These are phyloP conservation scores for Cyclotella atomus DNA, from an alignment of 108 stramenopile species.

Conservation along the genomic window DNA sequence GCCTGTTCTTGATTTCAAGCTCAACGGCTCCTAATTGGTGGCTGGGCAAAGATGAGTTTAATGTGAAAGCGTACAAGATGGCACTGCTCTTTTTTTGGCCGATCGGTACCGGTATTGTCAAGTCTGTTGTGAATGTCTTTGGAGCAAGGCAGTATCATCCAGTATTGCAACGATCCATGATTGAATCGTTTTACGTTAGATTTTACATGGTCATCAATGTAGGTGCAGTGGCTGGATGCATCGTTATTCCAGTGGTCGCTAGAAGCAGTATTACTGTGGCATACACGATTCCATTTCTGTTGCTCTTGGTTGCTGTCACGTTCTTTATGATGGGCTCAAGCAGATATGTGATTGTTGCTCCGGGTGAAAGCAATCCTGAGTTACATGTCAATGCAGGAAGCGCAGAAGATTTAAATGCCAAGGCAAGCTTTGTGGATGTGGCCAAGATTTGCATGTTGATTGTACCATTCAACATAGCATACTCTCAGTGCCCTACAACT, in stretches of 20 bases:
- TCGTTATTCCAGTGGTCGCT: conserved; percentile 42
- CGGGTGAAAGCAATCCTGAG: background rate
- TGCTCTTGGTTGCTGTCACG: conserved; percentile 36
- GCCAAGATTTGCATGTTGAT: conserved; percentile 41
- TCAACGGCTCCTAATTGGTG: conserved; percentile 42
- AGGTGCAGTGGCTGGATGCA: conserved; percentile 51
- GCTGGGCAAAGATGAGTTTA: conserved; percentile 35
- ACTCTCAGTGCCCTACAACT: conserved; percentile 84
- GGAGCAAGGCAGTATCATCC: conserved; percentile 60
- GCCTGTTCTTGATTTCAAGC: conserved; percentile 50
- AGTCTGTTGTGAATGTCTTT: conserved; percentile 52
- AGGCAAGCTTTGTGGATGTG: conserved; percentile 42
- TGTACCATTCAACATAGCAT: conserved; percentile 65
- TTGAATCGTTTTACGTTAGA: conserved; percentile 48
- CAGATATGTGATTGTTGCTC: conserved; percentile 42
- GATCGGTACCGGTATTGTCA: conserved; percentile 54
- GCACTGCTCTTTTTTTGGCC: conserved; percentile 49
- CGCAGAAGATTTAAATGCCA: conserved; percentile 13
- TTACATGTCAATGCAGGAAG: background rate
- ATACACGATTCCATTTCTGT: conserved; percentile 46
- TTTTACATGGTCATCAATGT: conserved; percentile 65
- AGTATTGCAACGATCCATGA: conserved; percentile 41
- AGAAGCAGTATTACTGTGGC: conserved; percentile 44
- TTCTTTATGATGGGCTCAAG: conserved; percentile 36
- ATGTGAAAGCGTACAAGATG: conserved; percentile 38